Evolutionary conservation across 169 alveolate species (phyloP), one percentile per base, ranked within the genome.

Genomic region (Plasmodium adleri): DNA sequence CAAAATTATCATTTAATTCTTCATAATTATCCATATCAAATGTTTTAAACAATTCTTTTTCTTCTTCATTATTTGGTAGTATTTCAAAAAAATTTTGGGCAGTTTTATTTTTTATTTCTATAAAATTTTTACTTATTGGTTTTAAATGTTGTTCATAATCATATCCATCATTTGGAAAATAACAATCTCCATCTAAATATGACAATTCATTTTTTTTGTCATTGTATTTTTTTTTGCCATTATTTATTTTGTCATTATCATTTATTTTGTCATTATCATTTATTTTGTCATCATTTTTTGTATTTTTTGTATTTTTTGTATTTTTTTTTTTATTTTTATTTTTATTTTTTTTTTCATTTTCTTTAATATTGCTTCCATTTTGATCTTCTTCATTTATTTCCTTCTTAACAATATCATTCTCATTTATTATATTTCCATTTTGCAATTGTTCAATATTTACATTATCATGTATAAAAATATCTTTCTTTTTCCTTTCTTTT

Each of bases 121-220:
- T 90, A 74, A 94, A 94, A 76, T 94, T 85, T 26, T 88, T 88
- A 49, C 90, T 94, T 58, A 92, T 90, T 3, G 93, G 88, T 50
- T 93, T 94, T 71, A 94, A 73, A 75, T 94, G 96, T 49, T 94
- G 95, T 72, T 91, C 93, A 73, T 94, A 94, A 62, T 94, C 95
- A 78, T 94, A 94, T 4, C 95, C 96, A 67, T 94, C 96, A 83
- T 90, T 80, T 45, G 96, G 96, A 76, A 94, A 94, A 76, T 94
- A 94, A 58, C 96, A 94, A 63, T 93, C 96, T 24, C 94, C 96
- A 43, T 93, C 96, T 43, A 93, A 90, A 50, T 92, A 86, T 7
- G 86, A 47, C 67, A 86, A 28, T 24, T 52, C 39, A 43, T 78
- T 76, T 17, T 59, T 70, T 15, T 86, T 66, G 12, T 13, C 43